These are phyloP conservation scores for Cystobasidium ongulense DNA, from an alignment of 768 basidiomycete genomes.

Conservation along the genomic window DNA sequence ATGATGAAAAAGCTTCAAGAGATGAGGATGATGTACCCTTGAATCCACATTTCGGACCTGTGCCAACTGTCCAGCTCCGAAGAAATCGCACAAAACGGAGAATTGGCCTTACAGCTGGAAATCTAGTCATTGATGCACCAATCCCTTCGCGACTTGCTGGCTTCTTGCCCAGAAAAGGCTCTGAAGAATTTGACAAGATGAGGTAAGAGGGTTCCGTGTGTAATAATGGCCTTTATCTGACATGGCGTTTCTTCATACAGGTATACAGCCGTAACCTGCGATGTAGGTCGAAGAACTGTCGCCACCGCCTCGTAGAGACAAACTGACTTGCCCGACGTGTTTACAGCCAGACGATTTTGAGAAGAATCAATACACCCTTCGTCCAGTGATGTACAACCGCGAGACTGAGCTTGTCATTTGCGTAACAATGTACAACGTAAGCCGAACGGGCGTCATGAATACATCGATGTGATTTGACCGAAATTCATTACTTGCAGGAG, in stretches of 20 bases:
- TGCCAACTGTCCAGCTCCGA: conserved; percentile 9
- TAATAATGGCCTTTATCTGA: background rate
- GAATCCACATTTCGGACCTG: conserved; percentile 24
- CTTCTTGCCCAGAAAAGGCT: conserved; percentile 32
- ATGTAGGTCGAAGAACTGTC: background rate
- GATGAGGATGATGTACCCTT: background rate
- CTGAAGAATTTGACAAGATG: conserved; percentile 34
- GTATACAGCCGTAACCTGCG: conserved; percentile 33
- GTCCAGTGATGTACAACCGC: conserved; percentile 30
- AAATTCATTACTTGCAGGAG: conserved; percentile 7
- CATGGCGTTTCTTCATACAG: background rate
- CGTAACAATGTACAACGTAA: conserved; percentile 32
- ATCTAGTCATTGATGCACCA: conserved; percentile 32
- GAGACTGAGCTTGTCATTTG: conserved; percentile 33
- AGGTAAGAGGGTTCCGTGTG: background rate
- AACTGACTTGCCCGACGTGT: background rate
- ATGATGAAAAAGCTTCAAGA: background rate
- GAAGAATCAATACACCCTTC: conserved; percentile 27
- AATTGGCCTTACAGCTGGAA: conserved; percentile 28
- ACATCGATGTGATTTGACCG: background rate
- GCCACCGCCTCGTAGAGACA: background rate
- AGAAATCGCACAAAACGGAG: conserved; percentile 31
- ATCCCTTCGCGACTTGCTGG: conserved; percentile 30
- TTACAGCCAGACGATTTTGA: conserved; percentile 32
- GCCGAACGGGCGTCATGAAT: background rate